Base-by-base conservation (phyloP, 1,284 basidiomycete species). In the Leccinum variabile region DNA sequence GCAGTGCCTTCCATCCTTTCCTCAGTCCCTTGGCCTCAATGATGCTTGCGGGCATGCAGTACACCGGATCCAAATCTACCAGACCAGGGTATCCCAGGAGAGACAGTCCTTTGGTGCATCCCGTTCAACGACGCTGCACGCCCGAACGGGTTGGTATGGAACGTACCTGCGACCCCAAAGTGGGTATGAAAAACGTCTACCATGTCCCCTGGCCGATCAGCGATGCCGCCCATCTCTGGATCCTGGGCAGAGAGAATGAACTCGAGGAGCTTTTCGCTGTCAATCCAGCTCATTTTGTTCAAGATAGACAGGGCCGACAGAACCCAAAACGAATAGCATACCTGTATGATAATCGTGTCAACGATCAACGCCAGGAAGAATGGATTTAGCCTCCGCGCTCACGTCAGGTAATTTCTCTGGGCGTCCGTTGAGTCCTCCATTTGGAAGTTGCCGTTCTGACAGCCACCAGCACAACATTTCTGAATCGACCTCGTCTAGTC, bases 401-500 rank as follows among this genome's bases (percentile, higher is more conserved):
- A 96, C 96, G 73, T 98, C 96, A 79, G 97, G 95, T n/a, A 98
- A 81, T 79, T 99, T 99, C 74, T 99, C 94, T 3, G 97, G 97
- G 22, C 97, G 83, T 0, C 97, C 97, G 69, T 99, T 98, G 63
- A 99, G 80, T 0, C 97, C 97, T 8, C 97, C 97, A 69, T 88
- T 95, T 0, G 95, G 91, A 10, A 98, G 80, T 74, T 99, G 97
- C 8, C 97, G 82, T 72, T 99, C 97, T 10, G 91, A 86, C 2
- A 99, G 79, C 97, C 97, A 99, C 88, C 92, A 95, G 10, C 83
- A 90, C 2, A 98, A 80, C 33, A 86, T 90, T 18, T 91, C 83
- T 1, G 79, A 71, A 71, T 97, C 92, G 5, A 96, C 84, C 37
- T 85, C 79, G 69, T 97, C 90, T 10, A 98, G 78, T 56, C 88